Conservation (phyloP, 2,329 filamentous ascomycete species). For the Trichoderma afroharzianum region DNA sequence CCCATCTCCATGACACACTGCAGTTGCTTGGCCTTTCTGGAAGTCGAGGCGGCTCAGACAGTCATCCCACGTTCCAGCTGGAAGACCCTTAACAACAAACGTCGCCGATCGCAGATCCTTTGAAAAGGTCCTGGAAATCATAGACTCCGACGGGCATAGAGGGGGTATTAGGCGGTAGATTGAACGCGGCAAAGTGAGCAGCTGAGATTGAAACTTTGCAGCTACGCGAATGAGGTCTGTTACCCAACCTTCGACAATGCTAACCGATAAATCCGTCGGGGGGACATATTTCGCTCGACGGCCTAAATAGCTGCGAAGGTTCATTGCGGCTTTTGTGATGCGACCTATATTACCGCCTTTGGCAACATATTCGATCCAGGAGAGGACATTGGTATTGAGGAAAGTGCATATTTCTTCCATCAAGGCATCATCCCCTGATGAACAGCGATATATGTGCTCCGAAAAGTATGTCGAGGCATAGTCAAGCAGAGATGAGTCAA, state of each 20-base stretch:
- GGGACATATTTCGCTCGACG: not conserved
- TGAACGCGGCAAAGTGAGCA: not conserved
- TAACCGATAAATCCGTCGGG: not conserved
- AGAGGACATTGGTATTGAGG: not conserved
- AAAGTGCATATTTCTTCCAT: not conserved
- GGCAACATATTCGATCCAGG: conserved; percentile 3
- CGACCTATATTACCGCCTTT: not conserved
- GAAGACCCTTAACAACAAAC: not conserved
- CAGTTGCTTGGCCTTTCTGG: not conserved
- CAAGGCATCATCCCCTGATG: not conserved
- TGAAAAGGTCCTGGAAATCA: not conserved
- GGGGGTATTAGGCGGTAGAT: conserved; percentile 2
- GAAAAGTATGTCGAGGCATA: not conserved
- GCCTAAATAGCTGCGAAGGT: not conserved
- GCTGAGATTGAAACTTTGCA: not conserved
- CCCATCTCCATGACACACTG: not conserved
- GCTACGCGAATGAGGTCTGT: not conserved
- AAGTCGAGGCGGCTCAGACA: not conserved
- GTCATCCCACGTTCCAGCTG: not conserved
- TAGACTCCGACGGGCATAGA: not conserved
- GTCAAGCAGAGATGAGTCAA: not conserved
- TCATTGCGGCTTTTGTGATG: not conserved
- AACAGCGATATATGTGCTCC: not conserved
- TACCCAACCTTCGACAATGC: not conserved
- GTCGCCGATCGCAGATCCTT: not conserved